Evolutionary conservation across 176 grass and related monocot species (phyloP), one percentile per base, ranked within the genome.

Genomic region (Oryza officinalis): DNA sequence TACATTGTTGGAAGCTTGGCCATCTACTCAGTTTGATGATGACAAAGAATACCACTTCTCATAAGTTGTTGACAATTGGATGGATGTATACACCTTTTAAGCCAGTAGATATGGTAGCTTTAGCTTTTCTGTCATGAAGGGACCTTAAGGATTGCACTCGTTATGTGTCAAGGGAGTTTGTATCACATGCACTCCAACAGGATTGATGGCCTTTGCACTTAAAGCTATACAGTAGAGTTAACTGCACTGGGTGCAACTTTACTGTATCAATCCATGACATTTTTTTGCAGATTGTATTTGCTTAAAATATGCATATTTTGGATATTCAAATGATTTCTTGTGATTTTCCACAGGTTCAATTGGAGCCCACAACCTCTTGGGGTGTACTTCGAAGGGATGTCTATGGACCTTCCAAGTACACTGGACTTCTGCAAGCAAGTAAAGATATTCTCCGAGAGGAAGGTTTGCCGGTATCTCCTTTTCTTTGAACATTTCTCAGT

Each of bases 401-500:
- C 4, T 91, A 93, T 65, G 81, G 75, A 22, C 91, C 91, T 82
- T 94, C 96, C 30, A 99, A 96, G 84, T 99, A 99, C 80, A 95
- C 87, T 75, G 96, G 96, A 13, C 83, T 99, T 72, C 13, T 94
- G 32, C 96, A 96, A 90, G 91, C 96, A 32, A 75, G 84, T 49
- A 99, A 90, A 81, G 96, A 90, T 81, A 99, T 99, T 87, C 92
- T 99, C 28, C 88, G 91, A 78, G 96, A 99, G 91, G 96, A 99
- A 99, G 96, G 96, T 89, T 96, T 99, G 65, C 86, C 78, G 87
- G 96, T 99, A 96, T 74, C 67, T 83, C 13, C 85, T 68, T 92
- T 82, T 71, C 52, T 22, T 80, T 38, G 5, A 69, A 54, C 74
- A 79, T 69, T 70, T 40, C 12, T 74, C 17, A 20, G n/a, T 49